A percentile compares a stretch with the other conserved stretches of the same genome.
These are phyloP conservation scores for Abelmoschus esculentus DNA, from an alignment of 345 rosid species.

Conservation along the genomic window DNA sequence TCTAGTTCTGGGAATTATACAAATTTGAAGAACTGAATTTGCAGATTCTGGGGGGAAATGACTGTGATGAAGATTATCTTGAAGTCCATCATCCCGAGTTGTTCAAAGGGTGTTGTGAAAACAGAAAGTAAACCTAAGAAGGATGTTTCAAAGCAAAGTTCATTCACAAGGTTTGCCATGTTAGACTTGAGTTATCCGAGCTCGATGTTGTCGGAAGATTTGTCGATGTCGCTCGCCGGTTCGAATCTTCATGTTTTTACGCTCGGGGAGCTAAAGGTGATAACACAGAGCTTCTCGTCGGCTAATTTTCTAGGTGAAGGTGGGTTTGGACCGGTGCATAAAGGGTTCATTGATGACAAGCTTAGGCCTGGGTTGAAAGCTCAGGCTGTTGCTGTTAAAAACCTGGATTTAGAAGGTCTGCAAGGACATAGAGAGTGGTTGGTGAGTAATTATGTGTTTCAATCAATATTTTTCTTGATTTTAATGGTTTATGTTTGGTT, in stretches of 20 bases:
- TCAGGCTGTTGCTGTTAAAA: constrained; percentile 84
- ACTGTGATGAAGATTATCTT: constrained; percentile 42
- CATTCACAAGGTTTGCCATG: constrained; percentile 48
- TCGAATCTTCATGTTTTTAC: constrained; percentile 65
- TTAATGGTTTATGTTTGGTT: no score
- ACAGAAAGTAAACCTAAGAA: constrained; percentile 26
- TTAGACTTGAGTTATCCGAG: constrained; percentile 68
- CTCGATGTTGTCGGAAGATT: constrained; percentile 60
- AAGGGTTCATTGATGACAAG: constrained; percentile 83
- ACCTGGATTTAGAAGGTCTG: constrained; percentile 66
- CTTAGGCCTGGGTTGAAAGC: constrained; percentile 71
- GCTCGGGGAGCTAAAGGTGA: constrained; percentile 59
- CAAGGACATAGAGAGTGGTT: constrained; percentile 94
- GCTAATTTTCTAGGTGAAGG: constrained; percentile 77
- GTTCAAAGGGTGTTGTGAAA: constrained; percentile 32
- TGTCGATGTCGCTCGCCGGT: constrained; percentile 70
- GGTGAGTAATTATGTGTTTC: constrained; percentile 32
- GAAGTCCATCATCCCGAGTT: constrained; percentile 41
- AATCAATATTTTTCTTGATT: no score
- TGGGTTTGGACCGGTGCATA: constrained; percentile 89
- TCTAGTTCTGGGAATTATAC: no score
- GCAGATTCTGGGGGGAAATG: constrained; percentile 21
- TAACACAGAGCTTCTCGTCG: constrained; percentile 65
- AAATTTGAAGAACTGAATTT: neutral
- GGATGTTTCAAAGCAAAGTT: constrained; percentile 36